Evolutionary conservation across 2,329 filamentous ascomycete genomes (phyloP).

Genomic region (Penicillium digitatum): DNA sequence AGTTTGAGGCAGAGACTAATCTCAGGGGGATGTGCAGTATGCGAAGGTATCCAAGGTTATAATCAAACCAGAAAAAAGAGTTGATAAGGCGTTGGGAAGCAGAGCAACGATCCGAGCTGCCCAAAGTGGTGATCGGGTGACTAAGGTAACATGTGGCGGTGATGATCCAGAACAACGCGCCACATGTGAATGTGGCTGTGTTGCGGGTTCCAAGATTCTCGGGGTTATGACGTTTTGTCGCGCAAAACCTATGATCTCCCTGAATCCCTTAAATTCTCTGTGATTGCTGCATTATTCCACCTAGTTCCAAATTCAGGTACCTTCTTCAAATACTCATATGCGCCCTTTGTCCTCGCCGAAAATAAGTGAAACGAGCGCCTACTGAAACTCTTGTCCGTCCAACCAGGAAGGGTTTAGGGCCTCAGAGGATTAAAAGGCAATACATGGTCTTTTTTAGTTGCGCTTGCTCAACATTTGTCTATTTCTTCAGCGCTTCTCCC

Average conservation of each 20-base stretch:
- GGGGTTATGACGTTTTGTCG: slow-evolving; percentile 23
- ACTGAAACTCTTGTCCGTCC: slow-evolving; percentile 10
- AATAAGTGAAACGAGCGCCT: slow-evolving; percentile 9
- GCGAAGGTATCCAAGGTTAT: not conserved
- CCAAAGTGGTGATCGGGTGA: slow-evolving; percentile 20
- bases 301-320: not conserved
- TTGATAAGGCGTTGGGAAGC: slow-evolving; percentile 8
- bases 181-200: slow-evolving; percentile 17
- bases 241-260: not conserved
- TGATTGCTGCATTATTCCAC: slow-evolving; percentile 8
- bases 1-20: slow-evolving; percentile 2
- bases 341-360: not conserved
- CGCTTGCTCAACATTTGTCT: slow-evolving; percentile 1
- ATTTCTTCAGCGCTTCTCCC: slow-evolving; percentile 1
- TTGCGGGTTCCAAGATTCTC: slow-evolving; percentile 17
- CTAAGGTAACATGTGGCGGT: slow-evolving; percentile 16
- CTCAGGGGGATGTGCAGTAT: not conserved
- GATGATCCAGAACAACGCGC: slow-evolving; percentile 5
- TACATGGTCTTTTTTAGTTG: slow-evolving; percentile 14
- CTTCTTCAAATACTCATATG: not conserved
- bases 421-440: slow-evolving; percentile 8
- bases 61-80: not conserved
- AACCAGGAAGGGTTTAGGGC: slow-evolving; percentile 1
- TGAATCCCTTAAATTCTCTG: not conserved
- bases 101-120: slow-evolving; percentile 12